Percentiles rank a stretch among this genome's conserved stretches.
Evolutionary conservation across 2,329 filamentous ascomycete genomes (phyloP).

Genomic region (Colletotrichum sp.): DNA sequence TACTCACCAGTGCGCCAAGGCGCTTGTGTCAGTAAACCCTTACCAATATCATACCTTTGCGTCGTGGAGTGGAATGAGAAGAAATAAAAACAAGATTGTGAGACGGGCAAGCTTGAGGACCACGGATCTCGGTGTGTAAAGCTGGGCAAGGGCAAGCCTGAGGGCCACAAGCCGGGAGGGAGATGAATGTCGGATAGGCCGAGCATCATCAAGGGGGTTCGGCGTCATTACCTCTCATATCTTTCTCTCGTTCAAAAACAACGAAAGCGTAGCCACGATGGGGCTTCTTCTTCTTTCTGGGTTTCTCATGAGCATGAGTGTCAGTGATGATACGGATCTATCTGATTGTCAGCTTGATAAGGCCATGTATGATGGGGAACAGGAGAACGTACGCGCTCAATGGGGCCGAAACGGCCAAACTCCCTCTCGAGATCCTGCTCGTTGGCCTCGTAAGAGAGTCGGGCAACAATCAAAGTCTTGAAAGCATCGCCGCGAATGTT

Average conservation of each 20-base stretch:
- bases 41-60: slow-evolving; percentile 50
- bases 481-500: slow-evolving; percentile 93
- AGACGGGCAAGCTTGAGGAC: slow-evolving; percentile 65
- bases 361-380: background rate
- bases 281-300: slow-evolving; percentile 79
- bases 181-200: slow-evolving; percentile 21
- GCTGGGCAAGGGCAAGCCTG: slow-evolving; percentile 43
- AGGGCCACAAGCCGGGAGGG: slow-evolving; percentile 45
- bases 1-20: slow-evolving; percentile 66
- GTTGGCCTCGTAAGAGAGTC: slow-evolving; percentile 87
- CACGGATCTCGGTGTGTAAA: slow-evolving; percentile 52
- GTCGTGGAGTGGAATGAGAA: slow-evolving; percentile 24
- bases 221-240: slow-evolving; percentile 90
- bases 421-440: slow-evolving; percentile 91
- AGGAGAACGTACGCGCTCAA: slow-evolving; percentile 74
- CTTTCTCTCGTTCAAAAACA: slow-evolving; percentile 94
- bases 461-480: slow-evolving; percentile 91
- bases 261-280: slow-evolving; percentile 95
- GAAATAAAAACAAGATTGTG: slow-evolving; percentile 31
- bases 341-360: slow-evolving; percentile 4
- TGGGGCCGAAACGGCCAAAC: slow-evolving; percentile 91
- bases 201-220: slow-evolving; percentile 10
- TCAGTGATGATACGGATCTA: slow-evolving; percentile 90
- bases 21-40: slow-evolving; percentile 72
- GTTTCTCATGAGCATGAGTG: slow-evolving; percentile 70